A percentile compares a stretch with the other conserved stretches of the same genome.
Conservation (phyloP, 2,329 filamentous ascomycete species). For the Neopestalotiopsis rosae region DNA sequence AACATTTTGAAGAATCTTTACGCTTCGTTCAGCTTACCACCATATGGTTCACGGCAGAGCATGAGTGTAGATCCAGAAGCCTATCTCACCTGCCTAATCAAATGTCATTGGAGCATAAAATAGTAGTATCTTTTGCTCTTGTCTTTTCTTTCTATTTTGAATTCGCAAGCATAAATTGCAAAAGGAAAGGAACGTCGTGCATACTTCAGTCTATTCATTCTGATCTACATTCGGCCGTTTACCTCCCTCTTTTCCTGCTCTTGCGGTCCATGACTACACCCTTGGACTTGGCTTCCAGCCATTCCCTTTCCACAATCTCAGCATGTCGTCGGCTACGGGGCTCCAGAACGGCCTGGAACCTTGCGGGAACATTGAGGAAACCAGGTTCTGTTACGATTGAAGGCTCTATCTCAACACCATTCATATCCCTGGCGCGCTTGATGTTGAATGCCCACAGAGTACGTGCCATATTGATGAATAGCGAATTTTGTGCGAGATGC, state of each 20-base stretch:
- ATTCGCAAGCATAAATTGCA: too few relatives aligned
- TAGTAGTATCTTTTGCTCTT: too few relatives aligned
- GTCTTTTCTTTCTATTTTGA: too few relatives aligned
- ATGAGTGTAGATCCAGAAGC: too few relatives aligned
- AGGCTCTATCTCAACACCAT: neutral
- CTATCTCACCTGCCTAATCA: too few relatives aligned
- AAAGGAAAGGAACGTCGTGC: too few relatives aligned
- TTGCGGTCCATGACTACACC: neutral
- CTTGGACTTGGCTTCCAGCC: neutral
- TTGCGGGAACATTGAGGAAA: neutral
- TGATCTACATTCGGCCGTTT: neutral
- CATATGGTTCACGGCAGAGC: too few relatives aligned
- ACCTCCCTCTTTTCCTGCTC: neutral
- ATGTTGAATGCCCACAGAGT: slow-evolving; percentile 52
- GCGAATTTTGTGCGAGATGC: slow-evolving; percentile 54
- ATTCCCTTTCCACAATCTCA: neutral
- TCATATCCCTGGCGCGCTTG: slow-evolving; percentile 23
- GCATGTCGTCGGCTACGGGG: neutral
- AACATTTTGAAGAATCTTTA: too few relatives aligned
- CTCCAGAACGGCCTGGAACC: neutral
- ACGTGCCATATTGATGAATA: slow-evolving; percentile 52
- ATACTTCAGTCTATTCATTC: too few relatives aligned
- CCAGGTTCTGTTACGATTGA: neutral
- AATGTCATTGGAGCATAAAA: too few relatives aligned
- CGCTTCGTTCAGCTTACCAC: too few relatives aligned